Evolutionary conservation across 306 rosid genomes (phyloP), one percentile per base, ranked within the genome.

Genomic region (Calophaca sinica): DNA sequence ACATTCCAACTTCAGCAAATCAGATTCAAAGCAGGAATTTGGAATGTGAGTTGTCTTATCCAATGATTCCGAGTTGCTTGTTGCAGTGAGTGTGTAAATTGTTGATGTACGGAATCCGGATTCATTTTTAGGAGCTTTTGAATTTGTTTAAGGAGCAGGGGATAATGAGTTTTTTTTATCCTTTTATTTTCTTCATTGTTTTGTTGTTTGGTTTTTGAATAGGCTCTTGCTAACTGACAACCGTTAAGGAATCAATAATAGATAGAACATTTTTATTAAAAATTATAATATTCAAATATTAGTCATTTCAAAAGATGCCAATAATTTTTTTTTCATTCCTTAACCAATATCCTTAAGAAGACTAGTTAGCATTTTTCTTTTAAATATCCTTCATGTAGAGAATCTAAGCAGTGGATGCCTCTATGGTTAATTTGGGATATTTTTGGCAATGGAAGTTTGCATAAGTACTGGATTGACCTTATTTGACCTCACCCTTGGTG

Each of bases 391-490:
- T 20, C 54, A 36, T 64, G 35, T 33, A 48, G 41, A n/a, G 41
- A 58, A 67, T 35, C 55, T 60, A 38, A 29, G 65, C 45, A 51
- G 28, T 13, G 26, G 26, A 20, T 20, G 26, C 26, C 26, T 20
- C 39, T 13, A 36, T 68, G 48, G 58, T 39, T 20, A 31, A 26
- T 54, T 41, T 33, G 11, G 44, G 12, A 28, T 62, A 3, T 3
- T 13, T 52, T 33, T 60, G 9, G 35, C 46, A 57, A 13, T 48
- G 68, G 31, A 67, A 32, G 69, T 66, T 55, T 73, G 15, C 62
- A 9, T 9, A 11, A 78, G 59, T 33, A 28, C 32, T 15, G 55
- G 66, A 36, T 51, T 68, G 26, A 42, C 60, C 31, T 55, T 76
- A 36, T 31, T 61, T 66, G 28, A 64, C 29, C 46, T 32, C 31